Base-by-base conservation (phyloP, 2,329 filamentous ascomycete species). In the Lachnellula cervina region DNA sequence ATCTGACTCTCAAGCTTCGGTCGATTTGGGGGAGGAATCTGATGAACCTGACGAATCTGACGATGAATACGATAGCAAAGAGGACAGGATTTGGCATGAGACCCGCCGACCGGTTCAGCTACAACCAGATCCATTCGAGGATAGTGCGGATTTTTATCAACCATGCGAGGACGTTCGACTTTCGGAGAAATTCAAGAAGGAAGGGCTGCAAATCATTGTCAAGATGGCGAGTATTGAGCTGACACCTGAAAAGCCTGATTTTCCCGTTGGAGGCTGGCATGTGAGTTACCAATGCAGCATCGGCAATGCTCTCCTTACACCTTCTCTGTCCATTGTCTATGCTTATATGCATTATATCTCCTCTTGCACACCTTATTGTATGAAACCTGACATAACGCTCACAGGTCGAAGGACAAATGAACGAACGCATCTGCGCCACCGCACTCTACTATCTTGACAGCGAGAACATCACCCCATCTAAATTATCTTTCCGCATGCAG, bases 221-320 rank as follows among this genome's bases (percentile, higher is more conserved):
- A 85, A 86, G 63, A 72, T 88, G 58, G 75, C 79, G 2, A 77
- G 74, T 42, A 78, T 86, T 49, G 73, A 82, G 42, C 71, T 86
- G 3, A 80, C 75, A 0, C 81, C 81, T 0, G 77, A 79, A n/a
- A 76, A 80, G 25, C 77, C 80, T 0, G 63, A 62, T 0, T 83
- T 79, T 59, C 62, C 70, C 0, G 73, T 70, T 4, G 75, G 75
- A 1, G 64, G 64, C 1, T 80, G 77, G 77, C 77, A 80, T 55
- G 69, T 76, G 23, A 53, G 51, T 48, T 23, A 32, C 28, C 28
- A 32, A 28, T 37, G 21, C 21, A 37, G 35, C 9, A 11, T 37
- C 4, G 16, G 9, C 35, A 37, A 37, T 17, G 16, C 37, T 16
- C 14, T 16, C 14, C n/a, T n/a, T 17, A 2, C 8, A 3, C 1